Percentiles rank a stretch among this genome's conserved stretches.
phyloP scores from a whole-genome alignment of 805 yeast genomes.

The Candida xiaguanensis region DNA sequence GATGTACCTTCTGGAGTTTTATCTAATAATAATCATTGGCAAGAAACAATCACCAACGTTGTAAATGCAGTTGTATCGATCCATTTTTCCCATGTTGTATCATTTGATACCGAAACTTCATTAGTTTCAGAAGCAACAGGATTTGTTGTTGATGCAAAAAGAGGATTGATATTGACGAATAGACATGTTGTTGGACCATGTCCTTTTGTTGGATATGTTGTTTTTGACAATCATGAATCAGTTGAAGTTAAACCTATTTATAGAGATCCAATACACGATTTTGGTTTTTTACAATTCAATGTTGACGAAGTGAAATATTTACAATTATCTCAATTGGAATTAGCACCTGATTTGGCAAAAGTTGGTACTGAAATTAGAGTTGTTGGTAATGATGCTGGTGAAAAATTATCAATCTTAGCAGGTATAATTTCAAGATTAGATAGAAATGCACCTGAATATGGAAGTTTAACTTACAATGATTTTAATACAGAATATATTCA shows the following conservation, averaged over 20 bases:
- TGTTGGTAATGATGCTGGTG: slow-evolving; percentile 96
- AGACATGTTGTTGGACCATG: slow-evolving; percentile 96
- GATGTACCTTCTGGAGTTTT: slow-evolving; percentile 11
- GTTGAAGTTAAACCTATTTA: slow-evolving; percentile 81
- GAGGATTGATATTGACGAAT: slow-evolving; percentile 85
- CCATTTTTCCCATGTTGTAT: slow-evolving; percentile 81
- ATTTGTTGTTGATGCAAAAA: slow-evolving; percentile 78
- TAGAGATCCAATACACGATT: slow-evolving; percentile 94
- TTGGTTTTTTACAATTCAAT: slow-evolving; percentile 81
- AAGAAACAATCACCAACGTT: slow-evolving; percentile 71
- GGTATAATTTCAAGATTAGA: slow-evolving; percentile 85
- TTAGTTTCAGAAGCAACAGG: slow-evolving; percentile 91
- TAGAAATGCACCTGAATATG: slow-evolving; percentile 94
- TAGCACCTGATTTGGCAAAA: slow-evolving; percentile 78
- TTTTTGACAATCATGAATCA: slow-evolving; percentile 93
- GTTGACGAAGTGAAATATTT: slow-evolving; percentile 71
- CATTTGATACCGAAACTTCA: slow-evolving; percentile 82
- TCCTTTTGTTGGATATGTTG: slow-evolving; percentile 87
- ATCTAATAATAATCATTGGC: slow-evolving; percentile 50
- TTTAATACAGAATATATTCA: slow-evolving; percentile 92
- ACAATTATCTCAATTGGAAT: slow-evolving; percentile 59
- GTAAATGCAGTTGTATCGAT: slow-evolving; percentile 85
- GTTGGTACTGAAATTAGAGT: slow-evolving; percentile 95
- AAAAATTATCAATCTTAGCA: slow-evolving; percentile 80
- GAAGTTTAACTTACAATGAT: slow-evolving; percentile 82